Evolutionary conservation across 768 basidiomycete genomes (phyloP).

Genomic region (Suillus ampliporus): DNA sequence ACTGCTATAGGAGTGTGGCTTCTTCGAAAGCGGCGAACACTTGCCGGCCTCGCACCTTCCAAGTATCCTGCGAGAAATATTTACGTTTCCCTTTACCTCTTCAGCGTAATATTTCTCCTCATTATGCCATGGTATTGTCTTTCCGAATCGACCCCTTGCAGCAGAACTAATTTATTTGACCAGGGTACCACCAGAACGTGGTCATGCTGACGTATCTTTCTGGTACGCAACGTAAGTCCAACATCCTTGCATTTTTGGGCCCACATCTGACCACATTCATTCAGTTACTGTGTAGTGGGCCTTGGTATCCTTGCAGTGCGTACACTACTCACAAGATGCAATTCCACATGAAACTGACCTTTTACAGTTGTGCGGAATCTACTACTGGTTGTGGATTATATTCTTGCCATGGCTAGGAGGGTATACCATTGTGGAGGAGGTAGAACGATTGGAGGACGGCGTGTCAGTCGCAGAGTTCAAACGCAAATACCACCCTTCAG

Average conservation of each 20-base stretch:
- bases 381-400: slow-evolving; percentile 48
- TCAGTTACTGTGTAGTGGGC: slow-evolving; percentile 35
- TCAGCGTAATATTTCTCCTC: slow-evolving; percentile 33
- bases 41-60: slow-evolving; percentile 24
- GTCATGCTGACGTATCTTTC: slow-evolving; percentile 38
- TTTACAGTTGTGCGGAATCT: slow-evolving; percentile 27
- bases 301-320: slow-evolving; percentile 31
- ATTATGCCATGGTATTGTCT: slow-evolving; percentile 39
- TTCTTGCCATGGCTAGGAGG: slow-evolving; percentile 48
- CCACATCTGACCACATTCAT: neutral
- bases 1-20: slow-evolving; percentile 40
- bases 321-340: slow-evolving; percentile 4
- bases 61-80: slow-evolving; percentile 27
- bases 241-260: neutral
- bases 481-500: slow-evolving; percentile 17
- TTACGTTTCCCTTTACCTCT: slow-evolving; percentile 28
- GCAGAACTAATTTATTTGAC: slow-evolving; percentile 9
- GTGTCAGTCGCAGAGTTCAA: slow-evolving; percentile 40
- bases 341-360: neutral
- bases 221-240: slow-evolving; percentile 32
- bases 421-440: slow-evolving; percentile 53
- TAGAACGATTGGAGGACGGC: slow-evolving; percentile 46
- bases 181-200: slow-evolving; percentile 33
- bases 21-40: slow-evolving; percentile 31
- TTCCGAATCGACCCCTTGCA: neutral